Evolutionary conservation across 2,329 filamentous ascomycete species (phyloP), one percentile per base, ranked within the genome.

Genomic region (Fusarium liriodendri): DNA sequence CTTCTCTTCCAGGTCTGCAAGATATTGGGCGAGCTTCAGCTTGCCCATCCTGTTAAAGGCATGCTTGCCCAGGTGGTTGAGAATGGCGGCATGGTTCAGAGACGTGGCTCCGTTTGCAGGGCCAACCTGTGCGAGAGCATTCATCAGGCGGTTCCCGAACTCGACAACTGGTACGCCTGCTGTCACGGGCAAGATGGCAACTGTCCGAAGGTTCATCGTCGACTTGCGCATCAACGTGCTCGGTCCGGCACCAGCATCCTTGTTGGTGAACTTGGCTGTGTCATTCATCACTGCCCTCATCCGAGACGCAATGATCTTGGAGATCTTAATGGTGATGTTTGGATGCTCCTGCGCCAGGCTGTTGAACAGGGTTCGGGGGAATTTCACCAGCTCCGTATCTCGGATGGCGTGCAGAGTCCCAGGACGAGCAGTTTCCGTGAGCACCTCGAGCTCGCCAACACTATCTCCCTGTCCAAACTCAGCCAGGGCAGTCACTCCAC

Each of bases 1-100:
- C 81, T 98, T 98, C 83, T 99, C 97, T 83, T 99, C 97, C 13
- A 99, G 87, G 79, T 99, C 97, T 3, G 97, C 97, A 59, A 99
- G 89, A 79, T 99, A 99, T 76, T 99, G 96, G 1, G 96, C 95
- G 8, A 99, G 86, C 83, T 97, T 98, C 32, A 99, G 86, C 83
- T 98, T 98, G 7, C 97, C 97, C 93, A 99, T 98, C 77, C 93
- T 94, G 83, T 94, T 98, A 81, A 99, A 99, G 0, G 97, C 97
- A 82, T 99, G 95, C 72, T 97, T 93, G 32, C 97, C 97, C 1
- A 99, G 88, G 80, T 99, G 97, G 75, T 97, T 98, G 61, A 99
- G 84, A 76, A 99, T 98, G 3, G 95, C 94, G 4, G 95, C 93
- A 83, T 99, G 96, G 73, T 98, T 98, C 16, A 99, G 88, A 0